Conservation (phyloP, 768 basidiomycete species). For the Postia placenta region DNA sequence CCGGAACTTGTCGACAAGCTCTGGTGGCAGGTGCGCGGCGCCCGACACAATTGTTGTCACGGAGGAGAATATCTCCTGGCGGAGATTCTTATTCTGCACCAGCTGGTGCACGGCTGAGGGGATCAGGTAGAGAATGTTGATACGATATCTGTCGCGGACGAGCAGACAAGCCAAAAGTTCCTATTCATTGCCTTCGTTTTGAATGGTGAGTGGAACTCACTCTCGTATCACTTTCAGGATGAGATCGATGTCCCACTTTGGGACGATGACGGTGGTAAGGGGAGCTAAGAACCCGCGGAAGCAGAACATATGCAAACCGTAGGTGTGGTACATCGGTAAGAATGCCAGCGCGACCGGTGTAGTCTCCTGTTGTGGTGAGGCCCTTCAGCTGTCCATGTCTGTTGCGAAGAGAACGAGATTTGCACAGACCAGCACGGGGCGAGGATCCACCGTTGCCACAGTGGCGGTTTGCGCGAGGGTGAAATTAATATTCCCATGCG, state of each 20-base stretch:
- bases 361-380: not conserved
- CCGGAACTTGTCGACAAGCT: constrained; percentile 38
- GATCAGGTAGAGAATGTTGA: constrained; percentile 44
- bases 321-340: constrained; percentile 65
- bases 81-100: constrained; percentile 43
- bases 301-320: constrained; percentile 47
- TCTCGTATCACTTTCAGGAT: constrained; percentile 51
- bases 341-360: constrained; percentile 47
- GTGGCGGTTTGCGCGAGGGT: constrained; percentile 11
- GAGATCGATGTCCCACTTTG: constrained; percentile 51
- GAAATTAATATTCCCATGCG: constrained; percentile 18
- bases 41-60: constrained; percentile 42
- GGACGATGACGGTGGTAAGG: constrained; percentile 46
- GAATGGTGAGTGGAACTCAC: constrained; percentile 30
- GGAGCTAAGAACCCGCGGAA: constrained; percentile 45
- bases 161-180: not conserved
- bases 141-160: constrained; percentile 39
- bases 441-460: not conserved
- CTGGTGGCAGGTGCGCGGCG: constrained; percentile 62
- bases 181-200: no score
- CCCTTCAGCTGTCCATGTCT: not conserved
- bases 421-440: not conserved
- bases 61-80: constrained; percentile 47
- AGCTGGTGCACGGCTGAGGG: constrained; percentile 65
- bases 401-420: not conserved